Evolutionary conservation across 805 yeast species (phyloP).

Genomic region (Ogataea chonburiensis): DNA sequence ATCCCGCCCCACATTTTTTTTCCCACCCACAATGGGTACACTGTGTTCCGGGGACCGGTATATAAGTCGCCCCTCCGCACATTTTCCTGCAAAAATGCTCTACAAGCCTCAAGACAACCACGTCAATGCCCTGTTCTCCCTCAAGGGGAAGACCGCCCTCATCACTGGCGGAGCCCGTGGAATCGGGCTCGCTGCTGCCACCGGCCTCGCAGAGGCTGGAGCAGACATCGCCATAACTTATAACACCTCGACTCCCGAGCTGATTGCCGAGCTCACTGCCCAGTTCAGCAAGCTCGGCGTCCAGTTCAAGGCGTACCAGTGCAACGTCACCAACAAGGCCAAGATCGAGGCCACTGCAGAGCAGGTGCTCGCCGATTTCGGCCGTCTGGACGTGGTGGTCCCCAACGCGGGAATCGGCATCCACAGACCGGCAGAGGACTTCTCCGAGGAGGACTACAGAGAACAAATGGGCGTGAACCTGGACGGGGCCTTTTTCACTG

Average conservation of each 20-base stretch:
- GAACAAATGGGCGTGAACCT: constrained; percentile 46
- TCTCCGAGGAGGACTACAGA: constrained; percentile 28
- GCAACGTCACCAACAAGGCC: constrained; percentile 34
- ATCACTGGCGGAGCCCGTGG: constrained; percentile 60
- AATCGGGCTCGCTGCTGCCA: constrained; percentile 53
- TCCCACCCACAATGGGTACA: background rate
- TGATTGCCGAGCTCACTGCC: constrained; percentile 11
- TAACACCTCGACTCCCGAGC: constrained; percentile 20
- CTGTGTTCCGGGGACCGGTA: constrained; percentile 2
- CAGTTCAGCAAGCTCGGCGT: constrained; percentile 18
- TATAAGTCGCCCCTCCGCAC: background rate
- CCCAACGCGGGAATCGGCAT: constrained; percentile 41
- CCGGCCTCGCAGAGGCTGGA: constrained; percentile 53
- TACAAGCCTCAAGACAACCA: constrained; percentile 15
- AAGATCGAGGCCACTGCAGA: constrained; percentile 31
- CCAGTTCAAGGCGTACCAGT: constrained; percentile 27
- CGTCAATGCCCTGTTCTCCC: constrained; percentile 32
- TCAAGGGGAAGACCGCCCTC: constrained; percentile 42
- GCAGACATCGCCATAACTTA: constrained; percentile 41
- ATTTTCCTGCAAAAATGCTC: constrained; percentile 21
- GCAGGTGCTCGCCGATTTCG: constrained; percentile 35
- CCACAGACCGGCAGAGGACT: constrained; percentile 34
- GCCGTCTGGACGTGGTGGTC: constrained; percentile 41
- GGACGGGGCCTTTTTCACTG: constrained; percentile 48
- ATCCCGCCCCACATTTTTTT: constrained; percentile 4